Evolutionary conservation across 2,329 filamentous ascomycete species (phyloP).

Genomic region (Diaporthe destruens): DNA sequence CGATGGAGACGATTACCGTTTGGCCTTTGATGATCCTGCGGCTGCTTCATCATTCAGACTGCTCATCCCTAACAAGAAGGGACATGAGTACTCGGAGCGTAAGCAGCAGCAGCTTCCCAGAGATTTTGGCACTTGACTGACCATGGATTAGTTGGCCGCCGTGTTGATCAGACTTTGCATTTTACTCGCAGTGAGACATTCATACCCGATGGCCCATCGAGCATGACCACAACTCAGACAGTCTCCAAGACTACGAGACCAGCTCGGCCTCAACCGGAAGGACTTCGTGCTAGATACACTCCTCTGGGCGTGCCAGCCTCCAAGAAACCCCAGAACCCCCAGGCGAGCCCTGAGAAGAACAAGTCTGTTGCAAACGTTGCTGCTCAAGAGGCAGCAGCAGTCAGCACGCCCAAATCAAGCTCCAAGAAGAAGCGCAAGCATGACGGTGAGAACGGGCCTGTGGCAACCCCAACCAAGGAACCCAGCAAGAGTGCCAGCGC

Average conservation of each 20-base stretch:
- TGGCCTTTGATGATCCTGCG: constrained; percentile 65
- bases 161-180: constrained; percentile 72
- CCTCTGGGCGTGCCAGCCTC: constrained; percentile 68
- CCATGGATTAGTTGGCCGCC: constrained; percentile 53
- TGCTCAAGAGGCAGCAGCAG: constrained; percentile 42
- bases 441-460: constrained; percentile 45
- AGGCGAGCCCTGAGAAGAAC: constrained; percentile 25
- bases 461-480: constrained; percentile 39
- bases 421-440: constrained; percentile 58
- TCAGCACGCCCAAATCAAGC: constrained; percentile 39
- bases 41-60: constrained; percentile 68
- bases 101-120: not conserved
- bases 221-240: constrained; percentile 55
- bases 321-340: constrained; percentile 42
- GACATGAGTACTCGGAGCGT: constrained; percentile 49
- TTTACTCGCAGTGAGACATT: constrained; percentile 60
- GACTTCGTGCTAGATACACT: constrained; percentile 74
- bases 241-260: constrained; percentile 58
- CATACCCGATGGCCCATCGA: constrained; percentile 38
- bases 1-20: constrained; percentile 72
- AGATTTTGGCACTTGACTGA: constrained; percentile 46
- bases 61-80: constrained; percentile 69
- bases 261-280: constrained; percentile 74
- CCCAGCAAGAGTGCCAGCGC: constrained; percentile 40
- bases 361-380: constrained; percentile 34